phyloP scores from a whole-genome alignment of 805 yeast species.

The Ogataea dorogensis region DNA sequence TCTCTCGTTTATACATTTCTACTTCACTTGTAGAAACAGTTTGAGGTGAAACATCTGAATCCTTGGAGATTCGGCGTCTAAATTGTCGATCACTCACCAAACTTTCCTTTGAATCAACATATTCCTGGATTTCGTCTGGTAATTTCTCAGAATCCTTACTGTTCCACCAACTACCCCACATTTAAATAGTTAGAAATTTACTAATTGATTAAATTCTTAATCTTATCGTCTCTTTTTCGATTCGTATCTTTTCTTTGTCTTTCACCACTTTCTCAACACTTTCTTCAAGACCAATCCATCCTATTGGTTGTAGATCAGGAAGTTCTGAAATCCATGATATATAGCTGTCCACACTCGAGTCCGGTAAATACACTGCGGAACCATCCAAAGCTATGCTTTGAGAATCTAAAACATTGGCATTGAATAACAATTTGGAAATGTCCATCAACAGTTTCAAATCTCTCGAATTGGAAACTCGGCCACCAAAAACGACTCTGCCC shows the following conservation, averaged over 20 bases:
- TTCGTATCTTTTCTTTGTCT: conserved; percentile 1
- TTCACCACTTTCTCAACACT: conserved; percentile 13
- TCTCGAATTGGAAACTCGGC: conserved; percentile 46
- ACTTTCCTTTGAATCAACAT: conserved; percentile 27
- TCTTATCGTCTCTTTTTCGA: conserved; percentile 2
- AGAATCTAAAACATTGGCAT: conserved; percentile 37
- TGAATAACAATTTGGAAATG: conserved; percentile 41
- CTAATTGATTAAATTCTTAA: conserved; percentile 1
- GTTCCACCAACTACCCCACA: conserved; percentile 14
- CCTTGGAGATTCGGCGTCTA: conserved; percentile 24
- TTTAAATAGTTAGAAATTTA: neutral
- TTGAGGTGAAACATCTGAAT: conserved; percentile 1
- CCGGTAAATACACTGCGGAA: conserved; percentile 44
- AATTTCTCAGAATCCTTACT: conserved; percentile 11
- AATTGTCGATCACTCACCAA: conserved; percentile 33
- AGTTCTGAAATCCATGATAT: conserved; percentile 49
- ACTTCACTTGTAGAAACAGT: conserved; percentile 5
- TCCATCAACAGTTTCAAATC: conserved; percentile 41
- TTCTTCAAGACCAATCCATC: conserved; percentile 30
- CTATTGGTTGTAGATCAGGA: conserved; percentile 47
- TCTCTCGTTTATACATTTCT: conserved; percentile 31
- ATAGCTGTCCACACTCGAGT: conserved; percentile 38
- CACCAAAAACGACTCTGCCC: conserved; percentile 62
- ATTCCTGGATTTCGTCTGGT: conserved; percentile 28
- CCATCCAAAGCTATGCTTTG: conserved; percentile 36